Conservation (phyloP, 2,329 filamentous ascomycete species). For the Alternaria alternata region DNA sequence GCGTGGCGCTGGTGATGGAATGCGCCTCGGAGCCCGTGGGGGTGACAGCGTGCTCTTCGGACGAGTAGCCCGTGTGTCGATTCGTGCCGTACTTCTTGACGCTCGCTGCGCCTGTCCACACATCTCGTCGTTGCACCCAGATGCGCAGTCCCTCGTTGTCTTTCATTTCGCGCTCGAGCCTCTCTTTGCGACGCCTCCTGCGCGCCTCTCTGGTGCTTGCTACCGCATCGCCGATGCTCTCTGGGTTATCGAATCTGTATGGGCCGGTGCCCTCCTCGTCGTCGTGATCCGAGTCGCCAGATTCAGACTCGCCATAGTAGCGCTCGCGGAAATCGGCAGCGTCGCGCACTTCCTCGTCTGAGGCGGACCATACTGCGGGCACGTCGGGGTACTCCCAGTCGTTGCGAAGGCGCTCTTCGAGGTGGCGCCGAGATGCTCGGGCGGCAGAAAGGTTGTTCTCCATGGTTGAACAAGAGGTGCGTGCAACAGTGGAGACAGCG, state of each 20-base stretch:
- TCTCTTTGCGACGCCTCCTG: constrained; percentile 49
- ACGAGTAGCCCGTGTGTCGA: constrained; percentile 14
- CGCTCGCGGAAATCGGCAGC: constrained; percentile 54
- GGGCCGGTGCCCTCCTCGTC: constrained; percentile 37
- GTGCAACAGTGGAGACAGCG: constrained; percentile 8
- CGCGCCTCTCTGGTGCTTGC: constrained; percentile 38
- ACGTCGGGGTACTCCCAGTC: constrained; percentile 56
- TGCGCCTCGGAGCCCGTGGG: constrained; percentile 14
- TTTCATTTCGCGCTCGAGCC: constrained; percentile 54
- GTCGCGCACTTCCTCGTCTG: constrained; percentile 45
- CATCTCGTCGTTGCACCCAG: constrained; percentile 78
- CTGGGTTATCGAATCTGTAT: constrained; percentile 57
- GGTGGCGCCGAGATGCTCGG: constrained; percentile 52
- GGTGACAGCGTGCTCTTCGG: constrained; percentile 15
- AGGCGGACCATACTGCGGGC: constrained; percentile 43
- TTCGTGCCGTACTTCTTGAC: constrained; percentile 54
- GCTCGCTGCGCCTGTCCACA: constrained; percentile 78
- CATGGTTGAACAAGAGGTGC: constrained; percentile 30
- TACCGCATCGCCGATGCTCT: constrained; percentile 53
- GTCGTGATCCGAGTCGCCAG: constrained; percentile 34
- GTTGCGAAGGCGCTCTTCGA: constrained; percentile 53
- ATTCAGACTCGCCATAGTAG: constrained; percentile 51
- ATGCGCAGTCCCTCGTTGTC: constrained; percentile 87
- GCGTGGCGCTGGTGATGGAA: constrained; percentile 10
- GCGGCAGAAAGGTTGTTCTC: constrained; percentile 54